Base-by-base conservation (phyloP, 2,329 filamentous ascomycete species). In the Colletotrichum chrysophilum region DNA sequence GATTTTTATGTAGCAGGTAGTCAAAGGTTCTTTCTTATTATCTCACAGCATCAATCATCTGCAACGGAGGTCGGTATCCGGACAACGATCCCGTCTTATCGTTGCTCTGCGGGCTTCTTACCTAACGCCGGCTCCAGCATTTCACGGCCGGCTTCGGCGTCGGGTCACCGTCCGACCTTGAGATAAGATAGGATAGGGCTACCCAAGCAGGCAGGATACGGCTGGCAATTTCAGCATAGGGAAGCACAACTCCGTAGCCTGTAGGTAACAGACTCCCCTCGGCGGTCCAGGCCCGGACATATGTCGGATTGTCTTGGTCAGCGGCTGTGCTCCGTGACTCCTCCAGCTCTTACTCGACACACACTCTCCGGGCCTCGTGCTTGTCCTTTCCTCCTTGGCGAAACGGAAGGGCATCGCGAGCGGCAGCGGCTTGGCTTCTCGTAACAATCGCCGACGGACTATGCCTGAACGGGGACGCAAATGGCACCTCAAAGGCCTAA, bases 151-250 rank as follows among this genome's bases (percentile, higher is more conserved):
- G 43, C 69, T 64, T 72, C 30, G 43, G 58, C 52, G 14, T 38
- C 55, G 69, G 36, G 36, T 65, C 3, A 14, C 55, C 64, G 38
- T 70, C 67, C 67, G 67, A 70, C 43, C n/a, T 21, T 9, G 13
- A 24, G 70, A 76, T 76, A 60, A 73, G 74, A 76, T 69, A 76
- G 70, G 74, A 43, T 73, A 65, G 32, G 55, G 56, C 74, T 69
- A n/a, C 70, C 58, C 34, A 65, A 65, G 38, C 13, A 21, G 65
- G 65, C 56, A 70, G 69, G 55, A 36, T 28, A 24, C 38, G 26
- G 38, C 64, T 52, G 43, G 64, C 9, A 28, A 24, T 18, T 65
- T 21, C 5, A 7, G 21, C 32, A 43, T 1, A 48, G 43, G 2
- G 43, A 48, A 48, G n/a, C 43, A 48, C 43, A 21, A 4, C n/a